Percentiles rank a stretch among this genome's conserved stretches.
Conservation (phyloP, 352 stramenopile genomes). For the Pythium plurisporium region DNA sequence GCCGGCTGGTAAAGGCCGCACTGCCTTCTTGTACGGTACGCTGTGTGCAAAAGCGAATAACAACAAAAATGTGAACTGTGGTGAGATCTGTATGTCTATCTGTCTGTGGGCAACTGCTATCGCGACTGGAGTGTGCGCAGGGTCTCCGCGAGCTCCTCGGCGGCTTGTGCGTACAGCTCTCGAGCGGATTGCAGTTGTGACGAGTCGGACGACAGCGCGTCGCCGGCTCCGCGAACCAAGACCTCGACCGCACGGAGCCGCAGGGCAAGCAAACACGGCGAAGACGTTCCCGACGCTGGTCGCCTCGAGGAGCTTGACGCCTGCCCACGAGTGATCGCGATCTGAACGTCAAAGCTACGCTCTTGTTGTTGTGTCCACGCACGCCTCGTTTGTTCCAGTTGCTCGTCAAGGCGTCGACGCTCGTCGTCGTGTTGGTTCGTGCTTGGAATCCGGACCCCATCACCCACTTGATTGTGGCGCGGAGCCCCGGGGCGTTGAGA, state of each 20-base stretch:
- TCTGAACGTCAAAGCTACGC: not conserved
- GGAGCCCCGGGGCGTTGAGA: not conserved
- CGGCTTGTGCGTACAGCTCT: slow-evolving; percentile 8
- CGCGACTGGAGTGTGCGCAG: not conserved
- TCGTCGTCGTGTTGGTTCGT: slow-evolving; percentile 19
- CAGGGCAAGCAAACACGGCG: not conserved
- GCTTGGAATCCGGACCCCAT: not conserved
- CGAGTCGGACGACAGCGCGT: not conserved
- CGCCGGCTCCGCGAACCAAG: slow-evolving; percentile 1
- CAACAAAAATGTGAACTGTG: slow-evolving; percentile 1
- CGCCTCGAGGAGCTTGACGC: not conserved
- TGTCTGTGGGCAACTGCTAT: not conserved
- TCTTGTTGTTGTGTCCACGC: slow-evolving; percentile 18
- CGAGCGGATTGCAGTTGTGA: not conserved
- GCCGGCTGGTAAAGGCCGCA: slow-evolving; percentile 37
- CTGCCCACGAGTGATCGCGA: not conserved
- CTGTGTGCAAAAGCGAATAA: not conserved
- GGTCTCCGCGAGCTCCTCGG: slow-evolving; percentile 11
- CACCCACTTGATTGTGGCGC: too few species aligned
- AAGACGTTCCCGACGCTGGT: not conserved
- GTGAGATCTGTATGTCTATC: not conserved
- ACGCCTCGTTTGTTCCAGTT: slow-evolving; percentile 4
- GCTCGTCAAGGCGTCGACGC: not conserved
- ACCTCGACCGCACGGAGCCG: not conserved
- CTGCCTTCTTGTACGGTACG: not conserved